phyloP scores from a whole-genome alignment of 2,329 filamentous ascomycete genomes.

The Davidsoniella neocaledoniae region DNA sequence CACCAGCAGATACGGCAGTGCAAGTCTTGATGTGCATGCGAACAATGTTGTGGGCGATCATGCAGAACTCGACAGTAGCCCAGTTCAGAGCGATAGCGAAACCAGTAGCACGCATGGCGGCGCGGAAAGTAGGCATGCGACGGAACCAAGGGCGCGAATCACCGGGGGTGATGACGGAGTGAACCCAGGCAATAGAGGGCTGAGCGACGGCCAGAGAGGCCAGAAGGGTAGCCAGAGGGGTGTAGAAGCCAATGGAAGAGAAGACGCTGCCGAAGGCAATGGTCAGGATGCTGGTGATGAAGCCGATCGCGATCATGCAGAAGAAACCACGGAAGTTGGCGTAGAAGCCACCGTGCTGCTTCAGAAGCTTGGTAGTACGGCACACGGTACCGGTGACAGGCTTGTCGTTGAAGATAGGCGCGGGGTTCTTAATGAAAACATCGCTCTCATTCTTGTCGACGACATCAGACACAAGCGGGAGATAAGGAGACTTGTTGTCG shows the following conservation, averaged over 20 bases:
- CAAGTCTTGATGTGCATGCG: conserved; percentile 22
- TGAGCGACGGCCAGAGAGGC: conserved; percentile 41
- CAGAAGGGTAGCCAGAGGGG: conserved; percentile 27
- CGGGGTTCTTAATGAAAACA: conserved; percentile 18
- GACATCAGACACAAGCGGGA: conserved; percentile 32
- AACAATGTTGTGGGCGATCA: conserved; percentile 28
- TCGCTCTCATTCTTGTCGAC: conserved; percentile 17
- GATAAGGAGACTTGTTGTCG: conserved; percentile 37
- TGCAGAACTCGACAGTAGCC: conserved; percentile 34
- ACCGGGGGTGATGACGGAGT: conserved; percentile 63
- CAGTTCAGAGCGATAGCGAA: conserved; percentile 48
- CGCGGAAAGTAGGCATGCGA: conserved; percentile 49
- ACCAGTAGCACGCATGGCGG: conserved; percentile 50
- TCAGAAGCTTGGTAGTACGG: conserved; percentile 37
- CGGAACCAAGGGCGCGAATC: conserved; percentile 46
- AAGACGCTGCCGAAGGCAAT: conserved; percentile 26
- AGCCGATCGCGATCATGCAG: conserved; percentile 26
- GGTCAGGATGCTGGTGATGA: conserved; percentile 28
- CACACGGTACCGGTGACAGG: conserved; percentile 35
- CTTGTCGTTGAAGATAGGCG: conserved; percentile 20
- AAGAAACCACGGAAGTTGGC: conserved; percentile 52
- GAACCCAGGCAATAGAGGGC: conserved; percentile 61
- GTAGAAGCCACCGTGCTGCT: conserved; percentile 43
- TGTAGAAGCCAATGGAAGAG: conserved; percentile 23
- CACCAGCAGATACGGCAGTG: conserved; percentile 21